Evolutionary conservation across 2,329 filamentous ascomycete species (phyloP).

Genomic region (Fusarium sp.): DNA sequence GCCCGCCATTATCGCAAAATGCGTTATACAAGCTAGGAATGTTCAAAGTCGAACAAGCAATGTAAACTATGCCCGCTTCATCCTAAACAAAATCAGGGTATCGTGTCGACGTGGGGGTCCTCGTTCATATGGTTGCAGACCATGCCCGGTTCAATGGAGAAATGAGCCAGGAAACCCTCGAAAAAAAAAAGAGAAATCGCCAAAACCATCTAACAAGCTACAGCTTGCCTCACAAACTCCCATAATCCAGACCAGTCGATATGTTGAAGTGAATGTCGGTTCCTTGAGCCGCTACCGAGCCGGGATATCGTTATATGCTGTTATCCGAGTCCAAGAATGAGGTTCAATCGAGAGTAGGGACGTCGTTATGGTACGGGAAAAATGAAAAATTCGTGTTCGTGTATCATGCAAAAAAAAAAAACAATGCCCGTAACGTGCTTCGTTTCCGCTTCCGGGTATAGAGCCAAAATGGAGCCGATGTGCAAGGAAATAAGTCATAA

Average conservation of each 20-base stretch:
- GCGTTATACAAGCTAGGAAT: neutral
- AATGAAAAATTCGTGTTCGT: conserved; percentile 34
- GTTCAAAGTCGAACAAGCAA: conserved; percentile 6
- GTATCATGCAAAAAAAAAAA: conserved; percentile 43
- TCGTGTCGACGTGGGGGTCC: conserved; percentile 45
- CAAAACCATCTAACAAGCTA: conserved; percentile 35
- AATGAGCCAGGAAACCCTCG: conserved; percentile 12
- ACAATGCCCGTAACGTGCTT: conserved; percentile 43
- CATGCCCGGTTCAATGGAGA: conserved; percentile 14
- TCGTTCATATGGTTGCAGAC: conserved; percentile 25
- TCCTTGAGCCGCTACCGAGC: conserved; percentile 11
- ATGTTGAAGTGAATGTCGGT: conserved; percentile 20
- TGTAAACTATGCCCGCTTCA: conserved; percentile 19
- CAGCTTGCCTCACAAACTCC: conserved; percentile 14
- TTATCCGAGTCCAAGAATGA: conserved; percentile 22
- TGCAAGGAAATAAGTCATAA: conserved; percentile 43
- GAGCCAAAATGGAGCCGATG: conserved; percentile 18
- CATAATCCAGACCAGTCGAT: conserved; percentile 9
- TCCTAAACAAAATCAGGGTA: conserved; percentile 46
- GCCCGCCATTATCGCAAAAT: neutral
- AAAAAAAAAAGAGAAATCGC: conserved; percentile 23
- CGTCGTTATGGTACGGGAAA: conserved; percentile 28
- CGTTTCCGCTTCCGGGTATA: conserved; percentile 40
- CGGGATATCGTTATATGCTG: conserved; percentile 38
- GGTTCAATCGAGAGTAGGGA: conserved; percentile 34